Percentiles rank a stretch among this genome's conserved stretches.
phyloP scores from a whole-genome alignment of 352 stramenopile species.

The Pythium phragmitis region DNA sequence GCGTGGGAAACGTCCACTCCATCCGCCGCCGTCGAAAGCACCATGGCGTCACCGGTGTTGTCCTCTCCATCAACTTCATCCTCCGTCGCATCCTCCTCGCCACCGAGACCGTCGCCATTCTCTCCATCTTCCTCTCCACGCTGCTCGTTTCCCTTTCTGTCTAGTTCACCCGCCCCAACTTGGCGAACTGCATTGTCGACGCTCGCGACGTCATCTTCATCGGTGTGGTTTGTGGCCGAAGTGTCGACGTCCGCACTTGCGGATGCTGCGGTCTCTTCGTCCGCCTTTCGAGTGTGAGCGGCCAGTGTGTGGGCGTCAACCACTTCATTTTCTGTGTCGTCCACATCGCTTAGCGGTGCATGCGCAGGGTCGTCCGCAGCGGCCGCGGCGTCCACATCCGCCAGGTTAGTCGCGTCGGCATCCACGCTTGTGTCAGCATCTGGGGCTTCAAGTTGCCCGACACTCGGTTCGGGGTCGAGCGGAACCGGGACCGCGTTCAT shows the following conservation, averaged over 20 bases:
- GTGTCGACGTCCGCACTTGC: constrained; percentile 4
- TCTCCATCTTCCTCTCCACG: background rate
- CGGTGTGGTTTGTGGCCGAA: background rate
- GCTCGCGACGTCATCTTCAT: constrained; percentile 6
- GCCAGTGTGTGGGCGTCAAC: constrained; percentile 5
- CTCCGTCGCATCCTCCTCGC: background rate
- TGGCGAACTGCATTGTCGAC: constrained; percentile 7
- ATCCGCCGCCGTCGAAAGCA: background rate
- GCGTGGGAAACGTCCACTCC: background rate
- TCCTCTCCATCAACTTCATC: background rate
- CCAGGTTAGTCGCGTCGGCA: background rate
- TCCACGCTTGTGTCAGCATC: background rate
- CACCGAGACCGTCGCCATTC: background rate
- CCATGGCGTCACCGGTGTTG: background rate
- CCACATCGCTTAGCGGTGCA: constrained; percentile 20
- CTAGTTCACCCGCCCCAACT: background rate
- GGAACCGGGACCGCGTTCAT: constrained; percentile 29
- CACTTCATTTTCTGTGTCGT: constrained; percentile 13
- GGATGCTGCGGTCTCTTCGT: background rate
- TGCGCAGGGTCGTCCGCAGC: constrained; percentile 10
- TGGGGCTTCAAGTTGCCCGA: constrained; percentile 24
- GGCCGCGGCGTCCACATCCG: background rate
- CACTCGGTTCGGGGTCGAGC: constrained; percentile 20
- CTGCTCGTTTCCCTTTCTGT: background rate
- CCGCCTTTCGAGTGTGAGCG: background rate